Evolutionary conservation across 345 rosid species (phyloP).

Genomic region (Physaria fendleri): DNA sequence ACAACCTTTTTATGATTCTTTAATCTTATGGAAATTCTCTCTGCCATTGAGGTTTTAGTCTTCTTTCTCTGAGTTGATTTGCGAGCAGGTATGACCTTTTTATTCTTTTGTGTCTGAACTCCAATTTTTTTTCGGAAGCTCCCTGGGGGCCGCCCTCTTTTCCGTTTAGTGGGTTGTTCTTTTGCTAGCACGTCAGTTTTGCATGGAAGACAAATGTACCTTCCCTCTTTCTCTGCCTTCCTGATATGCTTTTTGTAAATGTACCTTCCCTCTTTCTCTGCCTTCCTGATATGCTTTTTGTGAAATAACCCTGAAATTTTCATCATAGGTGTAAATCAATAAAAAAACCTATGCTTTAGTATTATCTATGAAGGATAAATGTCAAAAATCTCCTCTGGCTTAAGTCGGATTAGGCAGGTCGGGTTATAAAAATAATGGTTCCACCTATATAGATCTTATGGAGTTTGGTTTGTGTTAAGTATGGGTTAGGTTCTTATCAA

Average conservation of each 20-base stretch:
- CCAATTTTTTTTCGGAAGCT: conserved; percentile 34
- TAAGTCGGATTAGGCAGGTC: neutral
- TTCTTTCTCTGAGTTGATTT: conserved; percentile 30
- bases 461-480: conserved; percentile 5
- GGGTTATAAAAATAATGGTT: neutral
- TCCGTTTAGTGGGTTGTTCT: conserved; percentile 26
- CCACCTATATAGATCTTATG: neutral
- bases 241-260: too few species aligned
- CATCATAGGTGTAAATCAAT: neutral
- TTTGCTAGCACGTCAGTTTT: conserved; percentile 36
- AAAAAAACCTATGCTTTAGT: too few species aligned
- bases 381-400: too few species aligned
- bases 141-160: conserved; percentile 32
- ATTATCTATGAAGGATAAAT: too few species aligned
- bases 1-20: conserved; percentile 45
- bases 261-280: too few species aligned
- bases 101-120: conserved; percentile 34
- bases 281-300: too few species aligned
- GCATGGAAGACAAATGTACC: conserved; percentile 63
- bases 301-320: conserved; percentile 69
- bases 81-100: conserved; percentile 28
- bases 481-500: conserved; percentile 1
- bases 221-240: conserved; percentile 49
- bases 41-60: conserved; percentile 31
- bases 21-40: conserved; percentile 31